Base-by-base conservation (phyloP, 1,284 basidiomycete genomes). In the Peniophora sp. region DNA sequence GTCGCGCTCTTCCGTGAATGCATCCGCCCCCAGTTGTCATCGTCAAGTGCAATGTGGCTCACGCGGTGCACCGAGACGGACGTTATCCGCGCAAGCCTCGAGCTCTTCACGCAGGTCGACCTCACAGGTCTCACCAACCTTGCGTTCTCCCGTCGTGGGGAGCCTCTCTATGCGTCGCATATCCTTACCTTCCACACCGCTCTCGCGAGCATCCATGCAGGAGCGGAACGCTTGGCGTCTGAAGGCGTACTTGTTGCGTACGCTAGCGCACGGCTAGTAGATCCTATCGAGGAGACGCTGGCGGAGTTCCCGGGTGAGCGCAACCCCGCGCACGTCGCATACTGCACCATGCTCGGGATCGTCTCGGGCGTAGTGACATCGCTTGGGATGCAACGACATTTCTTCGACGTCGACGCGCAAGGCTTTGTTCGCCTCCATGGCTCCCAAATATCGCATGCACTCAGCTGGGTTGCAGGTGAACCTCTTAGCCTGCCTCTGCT, bases 401-500 rank as follows among this genome's bases (percentile, higher is more conserved):
- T 92, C 67, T 88, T 96, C 61, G 87, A 91, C 57, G 78, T 83
- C 1, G 93, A 97, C 53, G 85, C 88, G 0, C 82, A 89, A 49
- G 90, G 89, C 0, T 87, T 97, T 60, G 79, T 95, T 6, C 89
- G 92, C 57, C 74, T 96, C 6, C 93, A 86, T 58, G 83, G 85
- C 3, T 79, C 83, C 39, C 95, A 97, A 65, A 83, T 96, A 46
- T 75, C 79, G 3, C 75, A 79, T 16, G 77, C 86, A 0, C 70
- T 97, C 32, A 81, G 80, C 2, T 95, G 92, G 91, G 86, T 83
- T 5, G 80, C 86, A 47, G 83, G 82, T 23, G 82, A 89, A 47
- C 64, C 86, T 0, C 76, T 95, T 23, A 85, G 85, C 0, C 64
- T 85, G 0, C 78, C 89, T 0, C 70, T 84, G 2, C 64, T 95